Evolutionary conservation across 2,329 filamentous ascomycete genomes (phyloP).

Genomic region (Mycogone perniciosa): DNA sequence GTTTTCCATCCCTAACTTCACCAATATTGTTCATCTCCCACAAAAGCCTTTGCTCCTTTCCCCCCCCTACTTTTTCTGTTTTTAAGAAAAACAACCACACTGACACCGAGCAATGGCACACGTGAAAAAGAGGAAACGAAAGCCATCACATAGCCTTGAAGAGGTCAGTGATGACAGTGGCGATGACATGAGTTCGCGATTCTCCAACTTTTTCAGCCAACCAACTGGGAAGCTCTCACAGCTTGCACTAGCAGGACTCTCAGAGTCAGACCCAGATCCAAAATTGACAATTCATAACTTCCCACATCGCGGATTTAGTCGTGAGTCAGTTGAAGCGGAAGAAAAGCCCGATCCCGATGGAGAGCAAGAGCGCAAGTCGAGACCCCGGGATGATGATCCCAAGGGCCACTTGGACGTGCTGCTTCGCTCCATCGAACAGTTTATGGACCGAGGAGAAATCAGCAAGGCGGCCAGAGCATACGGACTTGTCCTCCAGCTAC

Average conservation of each 20-base stretch:
- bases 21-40: no score
- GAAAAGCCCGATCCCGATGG: not conserved
- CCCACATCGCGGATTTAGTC: slow-evolving; percentile 39
- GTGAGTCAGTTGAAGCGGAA: not conserved
- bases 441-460: slow-evolving; percentile 65
- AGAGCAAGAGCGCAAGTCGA: slow-evolving; percentile 5
- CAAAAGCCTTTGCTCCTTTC: no score
- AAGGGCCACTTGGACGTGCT: slow-evolving; percentile 57
- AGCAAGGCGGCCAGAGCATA: slow-evolving; percentile 67
- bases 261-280: slow-evolving; percentile 38
- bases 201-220: slow-evolving; percentile 37
- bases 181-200: no score
- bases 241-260: slow-evolving; percentile 47
- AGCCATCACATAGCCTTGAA: no score
- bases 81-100: no score
- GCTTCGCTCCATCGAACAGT: slow-evolving; percentile 63
- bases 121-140: no score
- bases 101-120: no score
- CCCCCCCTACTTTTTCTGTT: no score
- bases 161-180: no score
- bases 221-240: slow-evolving; percentile 42
- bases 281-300: slow-evolving; percentile 38
- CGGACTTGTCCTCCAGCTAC: slow-evolving; percentile 61
- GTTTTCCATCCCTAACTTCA: no score
- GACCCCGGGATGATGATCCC: slow-evolving; percentile 15